phyloP scores from a whole-genome alignment of 805 yeast genomes.

The Lachancea fermentati region DNA sequence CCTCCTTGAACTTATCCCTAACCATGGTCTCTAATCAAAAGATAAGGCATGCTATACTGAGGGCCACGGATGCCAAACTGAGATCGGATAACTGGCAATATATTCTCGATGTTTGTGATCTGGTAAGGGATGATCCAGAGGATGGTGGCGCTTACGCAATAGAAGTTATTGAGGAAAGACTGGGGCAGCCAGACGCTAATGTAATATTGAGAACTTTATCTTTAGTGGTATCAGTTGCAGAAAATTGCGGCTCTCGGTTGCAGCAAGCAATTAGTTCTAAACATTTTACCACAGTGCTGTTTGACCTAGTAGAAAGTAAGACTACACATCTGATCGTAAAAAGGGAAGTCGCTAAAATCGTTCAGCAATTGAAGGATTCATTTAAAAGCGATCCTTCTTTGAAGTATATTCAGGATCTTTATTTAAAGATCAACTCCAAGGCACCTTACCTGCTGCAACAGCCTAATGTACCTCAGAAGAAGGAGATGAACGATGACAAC shows the following conservation, averaged over 20 bases:
- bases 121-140: constrained; percentile 56
- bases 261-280: constrained; percentile 57
- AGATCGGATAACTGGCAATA: constrained; percentile 64
- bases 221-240: constrained; percentile 55
- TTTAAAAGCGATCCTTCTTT: constrained; percentile 74
- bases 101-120: constrained; percentile 61
- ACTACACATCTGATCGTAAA: constrained; percentile 65
- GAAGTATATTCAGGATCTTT: constrained; percentile 59
- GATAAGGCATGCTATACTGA: constrained; percentile 22
- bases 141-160: constrained; percentile 41
- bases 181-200: constrained; percentile 55
- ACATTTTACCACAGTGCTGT: constrained; percentile 43
- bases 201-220: constrained; percentile 55
- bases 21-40: constrained; percentile 2
- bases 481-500: constrained; percentile 41
- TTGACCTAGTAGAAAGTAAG: constrained; percentile 46
- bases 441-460: constrained; percentile 35
- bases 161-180: constrained; percentile 40
- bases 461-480: constrained; percentile 59
- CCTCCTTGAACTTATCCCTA: too few species aligned
- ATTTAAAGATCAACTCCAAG: constrained; percentile 40
- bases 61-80: constrained; percentile 61
- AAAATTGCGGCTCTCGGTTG: constrained; percentile 70
- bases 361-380: constrained; percentile 58
- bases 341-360: constrained; percentile 55